Base-by-base conservation (phyloP, 345 rosid genomes). In the Eucalyptus pauciflora region DNA sequence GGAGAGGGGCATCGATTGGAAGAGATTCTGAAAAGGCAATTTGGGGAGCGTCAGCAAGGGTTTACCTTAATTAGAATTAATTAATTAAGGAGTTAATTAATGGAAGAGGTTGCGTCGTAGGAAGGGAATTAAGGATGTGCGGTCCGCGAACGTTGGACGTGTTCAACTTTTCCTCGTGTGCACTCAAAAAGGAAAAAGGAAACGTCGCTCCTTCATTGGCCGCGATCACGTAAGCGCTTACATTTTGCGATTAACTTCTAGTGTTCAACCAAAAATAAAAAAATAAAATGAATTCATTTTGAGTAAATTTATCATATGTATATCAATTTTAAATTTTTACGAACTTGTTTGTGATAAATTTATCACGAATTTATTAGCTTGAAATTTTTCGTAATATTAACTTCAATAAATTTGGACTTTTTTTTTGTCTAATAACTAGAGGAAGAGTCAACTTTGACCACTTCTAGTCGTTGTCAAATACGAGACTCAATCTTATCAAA, bases 341-440 rank as follows among this genome's bases (percentile, higher is more conserved):
- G 8, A 50, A 50, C 2, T 50, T 3, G 4, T 52, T 52, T 52
- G 0, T 20, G 25, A 52, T 52, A 52, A 52, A 52, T 52, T 52
- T 52, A 8, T 52, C 25, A 8, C 1, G 8, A 52, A 1, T 18
- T 60, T 62, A 27, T 4, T 13, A 0, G 0, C 12, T 60, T 60
- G 1, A 2, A 25, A 27, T 25, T 27, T 60, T 56, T 24, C 0
- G 1, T 56, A 56, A 7, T n/a, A n/a, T 64, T 4, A 15, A 64
- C 2, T n/a, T n/a, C 0, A 9, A 71, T 2, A 18, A 18, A 10
- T 10, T 10, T 37, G 13, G 22, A 71, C 46, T 37, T 71, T 71
- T 15, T 64, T 71, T 15, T 64, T 31, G 11, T 10, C 27, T 12
- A 6, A 5, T 9, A 8, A 18, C 81, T 5, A 17, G 5, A 20